These are phyloP conservation scores for Gracilaria vermiculophylla DNA, from an alignment of 23 red algal species.

Conservation along the genomic window DNA sequence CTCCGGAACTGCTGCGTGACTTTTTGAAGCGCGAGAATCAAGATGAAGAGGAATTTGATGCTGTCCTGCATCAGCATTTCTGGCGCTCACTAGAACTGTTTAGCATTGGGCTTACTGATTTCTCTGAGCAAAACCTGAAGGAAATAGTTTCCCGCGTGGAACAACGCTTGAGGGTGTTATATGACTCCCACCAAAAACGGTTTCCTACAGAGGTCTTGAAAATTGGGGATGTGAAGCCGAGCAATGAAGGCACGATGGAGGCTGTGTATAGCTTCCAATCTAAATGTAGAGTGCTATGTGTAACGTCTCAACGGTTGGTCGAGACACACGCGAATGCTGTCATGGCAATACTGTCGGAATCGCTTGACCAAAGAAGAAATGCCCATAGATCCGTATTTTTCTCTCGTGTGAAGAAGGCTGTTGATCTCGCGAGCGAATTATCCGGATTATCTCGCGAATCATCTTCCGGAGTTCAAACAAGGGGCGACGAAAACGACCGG, in stretches of 20 bases:
- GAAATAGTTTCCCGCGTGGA: slow-evolving; percentile 5
- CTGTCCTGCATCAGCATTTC: slow-evolving; percentile 13
- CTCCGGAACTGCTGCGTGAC: slow-evolving; percentile 3
- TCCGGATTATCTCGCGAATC: neutral
- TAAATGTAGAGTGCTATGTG: slow-evolving; percentile 17
- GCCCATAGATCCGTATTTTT: slow-evolving; percentile 34
- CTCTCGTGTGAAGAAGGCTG: slow-evolving; percentile 18
- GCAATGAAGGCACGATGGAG: neutral
- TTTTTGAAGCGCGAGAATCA: neutral
- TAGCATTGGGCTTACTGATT: neutral
- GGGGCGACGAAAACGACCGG: neutral
- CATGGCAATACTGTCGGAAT: slow-evolving; percentile 10
- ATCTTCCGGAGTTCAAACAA: neutral
- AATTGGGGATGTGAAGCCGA: neutral
- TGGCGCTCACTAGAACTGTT: slow-evolving; percentile 25
- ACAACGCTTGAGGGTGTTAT: neutral
- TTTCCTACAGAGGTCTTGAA: neutral
- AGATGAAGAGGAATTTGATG: neutral
- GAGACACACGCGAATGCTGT: slow-evolving; percentile 1
- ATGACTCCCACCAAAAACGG: neutral
- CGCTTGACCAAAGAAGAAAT: slow-evolving; percentile 10
- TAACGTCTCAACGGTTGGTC: slow-evolving; percentile 22
- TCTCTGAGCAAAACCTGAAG: slow-evolving; percentile 1
- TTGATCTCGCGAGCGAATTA: slow-evolving; percentile 19
- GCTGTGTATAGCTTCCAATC: slow-evolving; percentile 14